Evolutionary conservation across 768 basidiomycete genomes (phyloP).

Genomic region (Clitopilus hobsonii): DNA sequence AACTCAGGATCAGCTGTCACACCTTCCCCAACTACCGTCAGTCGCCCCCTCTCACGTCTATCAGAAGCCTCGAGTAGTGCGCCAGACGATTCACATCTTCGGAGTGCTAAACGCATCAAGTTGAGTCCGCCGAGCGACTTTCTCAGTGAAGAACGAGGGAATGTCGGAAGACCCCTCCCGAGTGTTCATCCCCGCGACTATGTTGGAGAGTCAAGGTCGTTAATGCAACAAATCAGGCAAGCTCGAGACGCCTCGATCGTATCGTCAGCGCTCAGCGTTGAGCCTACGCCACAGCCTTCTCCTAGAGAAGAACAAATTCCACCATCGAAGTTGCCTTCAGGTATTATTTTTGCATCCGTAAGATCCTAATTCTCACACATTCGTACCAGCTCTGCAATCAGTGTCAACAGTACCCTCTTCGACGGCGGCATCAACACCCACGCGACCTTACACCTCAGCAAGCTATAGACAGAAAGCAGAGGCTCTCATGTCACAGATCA

Average conservation of each 20-base stretch:
- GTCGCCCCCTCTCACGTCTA: conserved; percentile 40
- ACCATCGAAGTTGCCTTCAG: conserved; percentile 7
- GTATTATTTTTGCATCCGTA: background rate
- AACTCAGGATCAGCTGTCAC: conserved; percentile 61
- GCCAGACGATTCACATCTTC: conserved; percentile 42
- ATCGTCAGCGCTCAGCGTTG: too few relatives aligned
- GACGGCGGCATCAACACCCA: conserved; percentile 26
- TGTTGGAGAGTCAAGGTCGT: conserved; percentile 68
- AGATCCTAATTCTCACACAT: conserved; percentile 9
- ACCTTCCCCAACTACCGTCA: conserved; percentile 42
- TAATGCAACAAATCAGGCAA: conserved; percentile 79
- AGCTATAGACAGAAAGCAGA: conserved; percentile 75
- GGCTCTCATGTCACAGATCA: conserved; percentile 81
- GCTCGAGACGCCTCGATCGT: conserved; percentile 76
- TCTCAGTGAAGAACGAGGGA: conserved; percentile 46
- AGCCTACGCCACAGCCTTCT: too few relatives aligned
- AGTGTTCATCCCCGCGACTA: conserved; percentile 63
- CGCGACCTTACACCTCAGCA: conserved; percentile 50
- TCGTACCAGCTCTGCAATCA: conserved; percentile 28
- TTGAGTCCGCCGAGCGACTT: conserved; percentile 66
- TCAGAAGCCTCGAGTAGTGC: conserved; percentile 36
- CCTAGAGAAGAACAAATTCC: conserved; percentile 33
- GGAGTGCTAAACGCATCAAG: conserved; percentile 78
- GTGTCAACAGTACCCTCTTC: conserved; percentile 21
- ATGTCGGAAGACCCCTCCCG: conserved; percentile 35